phyloP scores from a whole-genome alignment of 495 filamentous ascomycete genomes.

The Schizothecium vesticola region DNA sequence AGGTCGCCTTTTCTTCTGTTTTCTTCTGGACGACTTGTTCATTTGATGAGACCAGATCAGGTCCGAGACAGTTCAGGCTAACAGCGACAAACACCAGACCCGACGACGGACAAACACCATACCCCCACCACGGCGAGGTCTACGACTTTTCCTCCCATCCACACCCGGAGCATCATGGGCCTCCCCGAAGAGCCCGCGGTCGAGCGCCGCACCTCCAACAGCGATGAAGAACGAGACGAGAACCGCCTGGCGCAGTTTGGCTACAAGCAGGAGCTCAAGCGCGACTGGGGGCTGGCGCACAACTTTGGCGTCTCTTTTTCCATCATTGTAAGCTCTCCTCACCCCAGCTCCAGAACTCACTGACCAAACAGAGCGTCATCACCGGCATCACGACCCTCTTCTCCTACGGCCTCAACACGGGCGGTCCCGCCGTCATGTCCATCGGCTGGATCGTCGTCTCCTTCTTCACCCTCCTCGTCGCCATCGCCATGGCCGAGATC shows the following conservation, averaged over 20 bases:
- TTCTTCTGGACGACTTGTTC: neutral
- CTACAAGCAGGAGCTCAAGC: constrained; percentile 57
- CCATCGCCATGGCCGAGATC: constrained; percentile 63
- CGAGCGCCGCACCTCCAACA: constrained; percentile 24
- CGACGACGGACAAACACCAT: too few species aligned
- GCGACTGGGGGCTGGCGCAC: constrained; percentile 57
- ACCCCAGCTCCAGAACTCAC: neutral
- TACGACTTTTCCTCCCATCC: too few species aligned
- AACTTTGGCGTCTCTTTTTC: constrained; percentile 65
- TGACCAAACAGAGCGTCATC: constrained; percentile 48
- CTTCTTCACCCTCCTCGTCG: constrained; percentile 34
- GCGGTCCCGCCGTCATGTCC: constrained; percentile 51
- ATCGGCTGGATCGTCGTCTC: constrained; percentile 34
- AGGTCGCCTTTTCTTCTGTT: neutral
- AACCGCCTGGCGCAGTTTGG: constrained; percentile 52
- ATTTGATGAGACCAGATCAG: neutral
- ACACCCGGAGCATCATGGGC: constrained; percentile 3
- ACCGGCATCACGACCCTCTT: constrained; percentile 57
- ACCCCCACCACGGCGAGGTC: too few species aligned
- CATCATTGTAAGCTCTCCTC: constrained; percentile 49
- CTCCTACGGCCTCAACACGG: constrained; percentile 51
- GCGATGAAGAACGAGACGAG: constrained; percentile 43
- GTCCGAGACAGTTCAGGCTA: neutral
- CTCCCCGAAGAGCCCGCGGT: constrained; percentile 15
- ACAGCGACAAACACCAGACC: neutral